A percentile compares a stretch with the other conserved stretches of the same genome.
Evolutionary conservation across 2,329 filamentous ascomycete species (phyloP).

Genomic region (Dichotomopilus funicola): DNA sequence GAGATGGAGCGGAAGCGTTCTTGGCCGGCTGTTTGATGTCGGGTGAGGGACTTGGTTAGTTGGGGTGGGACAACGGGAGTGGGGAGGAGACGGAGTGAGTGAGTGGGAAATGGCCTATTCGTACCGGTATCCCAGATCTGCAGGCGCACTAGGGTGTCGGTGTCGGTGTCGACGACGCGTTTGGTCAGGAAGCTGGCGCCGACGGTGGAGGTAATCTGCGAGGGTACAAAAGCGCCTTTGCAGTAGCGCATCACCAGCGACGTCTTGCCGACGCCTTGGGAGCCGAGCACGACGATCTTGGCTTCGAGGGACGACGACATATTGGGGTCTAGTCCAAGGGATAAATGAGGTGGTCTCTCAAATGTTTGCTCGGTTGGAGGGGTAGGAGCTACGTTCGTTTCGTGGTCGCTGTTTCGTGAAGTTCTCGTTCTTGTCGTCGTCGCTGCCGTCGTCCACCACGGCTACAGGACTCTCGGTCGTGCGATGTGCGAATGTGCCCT

Average conservation of each 20-base stretch:
- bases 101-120: slow-evolving; percentile 8
- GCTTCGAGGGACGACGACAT: slow-evolving; percentile 62
- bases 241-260: slow-evolving; percentile 71
- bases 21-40: slow-evolving; percentile 58
- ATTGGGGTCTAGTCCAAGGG: not conserved
- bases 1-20: slow-evolving; percentile 94
- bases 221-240: slow-evolving; percentile 62
- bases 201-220: slow-evolving; percentile 62
- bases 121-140: slow-evolving; percentile 91
- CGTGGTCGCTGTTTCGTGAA: not conserved
- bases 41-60: not conserved
- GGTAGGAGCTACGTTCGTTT: slow-evolving; percentile 7
- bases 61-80: not conserved
- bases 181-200: slow-evolving; percentile 76
- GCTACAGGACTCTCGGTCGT: too few relatives aligned
- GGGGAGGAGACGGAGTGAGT: not conserved
- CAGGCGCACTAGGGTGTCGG: slow-evolving; percentile 78
- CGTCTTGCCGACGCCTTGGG: slow-evolving; percentile 74
- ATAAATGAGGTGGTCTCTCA: too few relatives aligned
- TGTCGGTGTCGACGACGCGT: slow-evolving; percentile 73
- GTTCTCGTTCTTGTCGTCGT: too few relatives aligned
- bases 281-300: slow-evolving; percentile 74
- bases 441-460: too few relatives aligned
- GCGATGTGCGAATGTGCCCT: too few relatives aligned
- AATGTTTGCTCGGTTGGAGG: too few relatives aligned